These are phyloP conservation scores for Leccinum subtestaceum DNA, from an alignment of 768 basidiomycete species.

Conservation along the genomic window DNA sequence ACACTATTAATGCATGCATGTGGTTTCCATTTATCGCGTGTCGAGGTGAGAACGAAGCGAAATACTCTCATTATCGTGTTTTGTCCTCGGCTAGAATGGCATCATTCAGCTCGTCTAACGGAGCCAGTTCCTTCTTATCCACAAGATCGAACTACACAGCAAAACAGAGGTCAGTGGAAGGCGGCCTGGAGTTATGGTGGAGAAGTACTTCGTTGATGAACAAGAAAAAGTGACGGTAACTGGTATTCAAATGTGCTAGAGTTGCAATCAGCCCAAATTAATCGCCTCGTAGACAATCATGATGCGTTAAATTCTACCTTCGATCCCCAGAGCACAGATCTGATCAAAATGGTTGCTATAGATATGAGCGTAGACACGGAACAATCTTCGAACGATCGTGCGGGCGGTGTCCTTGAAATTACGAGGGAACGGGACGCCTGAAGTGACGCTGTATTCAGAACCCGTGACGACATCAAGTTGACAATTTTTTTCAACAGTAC, in stretches of 20 bases:
- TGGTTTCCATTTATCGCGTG: neutral
- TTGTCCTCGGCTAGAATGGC: conserved; percentile 71
- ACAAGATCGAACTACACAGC: conserved; percentile 76
- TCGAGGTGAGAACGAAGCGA: neutral
- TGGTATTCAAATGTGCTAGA: conserved; percentile 95
- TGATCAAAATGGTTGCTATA: conserved; percentile 99
- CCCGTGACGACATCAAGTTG: conserved; percentile 4
- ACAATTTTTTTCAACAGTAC: conserved; percentile 37
- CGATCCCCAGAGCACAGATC: conserved; percentile 95
- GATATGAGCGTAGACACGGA: conserved; percentile 97
- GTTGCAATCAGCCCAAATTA: neutral
- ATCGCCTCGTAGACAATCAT: neutral
- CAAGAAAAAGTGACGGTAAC: conserved; percentile 96
- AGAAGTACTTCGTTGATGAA: conserved; percentile 87
- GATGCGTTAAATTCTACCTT: conserved; percentile 55
- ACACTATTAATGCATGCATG: conserved; percentile 2
- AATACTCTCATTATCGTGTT: conserved; percentile 17
- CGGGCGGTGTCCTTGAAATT: conserved; percentile 89
- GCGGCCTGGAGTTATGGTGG: neutral
- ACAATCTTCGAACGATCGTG: conserved; percentile 87
- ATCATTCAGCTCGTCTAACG: conserved; percentile 92
- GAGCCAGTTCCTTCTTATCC: conserved; percentile 95
- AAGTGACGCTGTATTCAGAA: neutral
- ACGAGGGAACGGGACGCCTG: conserved; percentile 87
- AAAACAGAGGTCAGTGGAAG: conserved; percentile 10